Evolutionary conservation across 2,329 filamentous ascomycete species (phyloP).

Genomic region (Ceratocystis huliohia): DNA sequence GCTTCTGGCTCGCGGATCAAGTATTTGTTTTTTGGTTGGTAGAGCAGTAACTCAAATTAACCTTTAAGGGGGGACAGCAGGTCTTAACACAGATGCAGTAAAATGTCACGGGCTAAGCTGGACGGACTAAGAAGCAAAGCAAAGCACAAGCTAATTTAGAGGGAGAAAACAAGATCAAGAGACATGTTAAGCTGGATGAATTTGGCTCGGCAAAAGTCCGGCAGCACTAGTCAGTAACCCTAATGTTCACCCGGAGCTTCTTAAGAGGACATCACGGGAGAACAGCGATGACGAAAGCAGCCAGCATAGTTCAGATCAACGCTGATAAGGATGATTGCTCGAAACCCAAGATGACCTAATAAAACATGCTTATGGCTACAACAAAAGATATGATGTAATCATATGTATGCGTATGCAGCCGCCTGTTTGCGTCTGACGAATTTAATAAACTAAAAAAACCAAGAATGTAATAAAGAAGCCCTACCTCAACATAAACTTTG

Average conservation of each 20-base stretch:
- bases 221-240: background rate
- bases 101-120: conserved; percentile 8
- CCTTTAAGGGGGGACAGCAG: background rate
- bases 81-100: background rate
- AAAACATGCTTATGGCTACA: background rate
- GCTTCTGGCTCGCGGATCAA: background rate
- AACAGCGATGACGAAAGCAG: background rate
- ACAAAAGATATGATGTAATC: background rate
- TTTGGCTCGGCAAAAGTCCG: background rate
- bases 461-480: background rate
- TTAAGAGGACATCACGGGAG: background rate
- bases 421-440: background rate
- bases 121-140: background rate
- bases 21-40: background rate
- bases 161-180: conserved; percentile 6
- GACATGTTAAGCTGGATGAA: background rate
- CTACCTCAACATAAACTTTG: background rate
- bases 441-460: background rate
- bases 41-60: conserved; percentile 6
- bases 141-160: background rate
- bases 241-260: background rate
- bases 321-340: background rate
- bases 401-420: background rate
- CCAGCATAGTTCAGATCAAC: too few relatives aligned
- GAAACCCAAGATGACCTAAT: background rate